Evolutionary conservation across 1,139 yeast species (phyloP).

Genomic region (Sugiyamaella novakii): DNA sequence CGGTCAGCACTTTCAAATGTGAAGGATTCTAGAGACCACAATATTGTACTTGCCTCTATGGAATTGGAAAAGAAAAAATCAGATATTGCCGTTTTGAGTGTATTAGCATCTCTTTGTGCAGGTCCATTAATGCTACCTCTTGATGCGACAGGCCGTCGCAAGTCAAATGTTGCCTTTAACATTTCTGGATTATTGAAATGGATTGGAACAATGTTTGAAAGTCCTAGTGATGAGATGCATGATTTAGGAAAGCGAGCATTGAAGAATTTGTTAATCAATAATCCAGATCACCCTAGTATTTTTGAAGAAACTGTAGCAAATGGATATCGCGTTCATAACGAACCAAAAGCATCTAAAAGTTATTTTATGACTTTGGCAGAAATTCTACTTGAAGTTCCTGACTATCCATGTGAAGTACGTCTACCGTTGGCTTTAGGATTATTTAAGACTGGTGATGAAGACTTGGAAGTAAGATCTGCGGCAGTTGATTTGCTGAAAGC

Average conservation of each 20-base stretch:
- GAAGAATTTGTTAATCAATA: conserved; percentile 61
- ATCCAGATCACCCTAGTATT: conserved; percentile 58
- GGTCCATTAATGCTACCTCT: conserved; percentile 40
- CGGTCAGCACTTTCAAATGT: conserved; percentile 32
- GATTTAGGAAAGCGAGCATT: conserved; percentile 74
- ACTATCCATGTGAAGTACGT: conserved; percentile 51
- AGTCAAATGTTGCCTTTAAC: conserved; percentile 64
- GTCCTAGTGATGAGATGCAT: conserved; percentile 61
- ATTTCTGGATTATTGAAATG: conserved; percentile 69
- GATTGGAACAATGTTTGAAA: conserved; percentile 70
- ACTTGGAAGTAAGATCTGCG: conserved; percentile 57
- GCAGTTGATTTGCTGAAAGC: conserved; percentile 62
- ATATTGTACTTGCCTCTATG: conserved; percentile 65
- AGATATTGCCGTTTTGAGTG: conserved; percentile 71
- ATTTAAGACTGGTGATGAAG: conserved; percentile 70
- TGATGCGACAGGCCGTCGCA: conserved; percentile 35
- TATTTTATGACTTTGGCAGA: conserved; percentile 75
- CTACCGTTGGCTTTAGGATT: conserved; percentile 66
- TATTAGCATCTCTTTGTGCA: conserved; percentile 81
- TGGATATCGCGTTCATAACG: conserved; percentile 51
- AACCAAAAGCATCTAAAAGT: conserved; percentile 54
- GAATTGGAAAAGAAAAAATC: conserved; percentile 79
- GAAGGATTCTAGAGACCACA: conserved; percentile 41
- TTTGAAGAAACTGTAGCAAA: conserved; percentile 64
- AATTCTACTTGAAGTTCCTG: conserved; percentile 51